Conservation (phyloP, 306 rosid genomes). For the Gleditsia sinensis region DNA sequence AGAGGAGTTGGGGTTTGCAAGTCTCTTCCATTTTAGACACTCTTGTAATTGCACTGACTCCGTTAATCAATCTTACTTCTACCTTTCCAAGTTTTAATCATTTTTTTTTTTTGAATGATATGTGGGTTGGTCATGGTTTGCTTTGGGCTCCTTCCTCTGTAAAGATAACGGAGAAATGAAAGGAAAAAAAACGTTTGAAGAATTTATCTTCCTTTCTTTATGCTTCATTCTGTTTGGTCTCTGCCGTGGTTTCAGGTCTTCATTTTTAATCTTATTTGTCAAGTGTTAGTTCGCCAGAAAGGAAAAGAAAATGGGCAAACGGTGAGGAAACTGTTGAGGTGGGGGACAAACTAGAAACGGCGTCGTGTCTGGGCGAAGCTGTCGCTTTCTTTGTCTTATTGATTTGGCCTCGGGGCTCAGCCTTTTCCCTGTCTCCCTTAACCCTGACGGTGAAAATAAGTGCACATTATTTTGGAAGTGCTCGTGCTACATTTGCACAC, state of each 20-base stretch:
- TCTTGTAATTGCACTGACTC: constrained; percentile 28
- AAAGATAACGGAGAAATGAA: constrained; percentile 32
- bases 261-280: not conserved
- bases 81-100: not conserved
- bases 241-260: not conserved
- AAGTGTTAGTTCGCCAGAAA: not conserved
- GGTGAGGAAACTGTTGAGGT: not conserved
- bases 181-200: not conserved
- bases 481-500: not conserved
- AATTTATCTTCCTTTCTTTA: constrained; percentile 30
- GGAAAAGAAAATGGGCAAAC: not conserved
- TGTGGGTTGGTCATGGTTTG: constrained; percentile 38
- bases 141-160: constrained; percentile 31
- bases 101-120: constrained; percentile 10
- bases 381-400: constrained; percentile 31
- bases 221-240: not conserved
- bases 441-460: not conserved
- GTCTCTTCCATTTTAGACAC: constrained; percentile 39
- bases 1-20: constrained; percentile 31
- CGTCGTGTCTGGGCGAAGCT: constrained; percentile 11
- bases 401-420: no score
- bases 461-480: not conserved
- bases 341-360: not conserved
- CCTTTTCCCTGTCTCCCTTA: no score
- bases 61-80: constrained; percentile 20